Evolutionary conservation across 345 rosid species (phyloP).

Genomic region (Linum lewisii): DNA sequence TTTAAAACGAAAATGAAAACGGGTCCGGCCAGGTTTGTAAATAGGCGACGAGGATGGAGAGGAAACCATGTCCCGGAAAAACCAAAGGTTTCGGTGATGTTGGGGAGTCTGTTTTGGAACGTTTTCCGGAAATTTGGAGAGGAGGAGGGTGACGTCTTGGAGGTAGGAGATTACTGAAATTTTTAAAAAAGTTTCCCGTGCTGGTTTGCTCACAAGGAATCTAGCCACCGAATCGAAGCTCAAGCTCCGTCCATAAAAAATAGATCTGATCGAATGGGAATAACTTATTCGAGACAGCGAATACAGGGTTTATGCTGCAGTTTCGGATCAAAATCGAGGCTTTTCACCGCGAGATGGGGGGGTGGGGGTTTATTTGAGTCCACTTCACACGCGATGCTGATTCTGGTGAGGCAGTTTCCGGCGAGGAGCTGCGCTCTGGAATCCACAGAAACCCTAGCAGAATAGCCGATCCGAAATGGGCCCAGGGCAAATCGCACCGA

Average conservation of each 20-base stretch:
- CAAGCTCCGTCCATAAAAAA: slow-evolving; percentile 53
- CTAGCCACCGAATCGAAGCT: slow-evolving; percentile 60
- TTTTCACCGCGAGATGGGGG: slow-evolving; percentile 75
- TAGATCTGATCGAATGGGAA: slow-evolving; percentile 56
- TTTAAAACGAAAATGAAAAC: slow-evolving; percentile 49
- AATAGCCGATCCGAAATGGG: slow-evolving; percentile 49
- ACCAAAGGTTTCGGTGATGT: slow-evolving; percentile 50
- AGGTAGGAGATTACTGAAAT: slow-evolving; percentile 73
- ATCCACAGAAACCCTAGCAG: slow-evolving; percentile 74
- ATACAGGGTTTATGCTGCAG: slow-evolving; percentile 87
- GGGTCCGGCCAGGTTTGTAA: slow-evolving; percentile 78
- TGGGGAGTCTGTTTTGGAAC: slow-evolving; percentile 61
- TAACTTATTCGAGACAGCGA: slow-evolving; percentile 61
- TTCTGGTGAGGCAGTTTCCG: slow-evolving; percentile 82
- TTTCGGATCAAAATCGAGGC: slow-evolving; percentile 87
- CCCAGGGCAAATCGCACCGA: slow-evolving; percentile 41
- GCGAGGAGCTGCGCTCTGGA: slow-evolving; percentile 64
- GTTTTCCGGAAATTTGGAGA: slow-evolving; percentile 43
- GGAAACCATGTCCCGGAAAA: slow-evolving; percentile 98
- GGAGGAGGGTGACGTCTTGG: slow-evolving; percentile 54
- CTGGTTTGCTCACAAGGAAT: slow-evolving; percentile 65
- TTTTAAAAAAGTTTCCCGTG: slow-evolving; percentile 87
- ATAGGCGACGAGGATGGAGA: slow-evolving; percentile 53
- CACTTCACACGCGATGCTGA: slow-evolving; percentile 98
- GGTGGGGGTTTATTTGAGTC: slow-evolving; percentile 95